phyloP scores from a whole-genome alignment of 306 rosid genomes.

The Myrica gale region DNA sequence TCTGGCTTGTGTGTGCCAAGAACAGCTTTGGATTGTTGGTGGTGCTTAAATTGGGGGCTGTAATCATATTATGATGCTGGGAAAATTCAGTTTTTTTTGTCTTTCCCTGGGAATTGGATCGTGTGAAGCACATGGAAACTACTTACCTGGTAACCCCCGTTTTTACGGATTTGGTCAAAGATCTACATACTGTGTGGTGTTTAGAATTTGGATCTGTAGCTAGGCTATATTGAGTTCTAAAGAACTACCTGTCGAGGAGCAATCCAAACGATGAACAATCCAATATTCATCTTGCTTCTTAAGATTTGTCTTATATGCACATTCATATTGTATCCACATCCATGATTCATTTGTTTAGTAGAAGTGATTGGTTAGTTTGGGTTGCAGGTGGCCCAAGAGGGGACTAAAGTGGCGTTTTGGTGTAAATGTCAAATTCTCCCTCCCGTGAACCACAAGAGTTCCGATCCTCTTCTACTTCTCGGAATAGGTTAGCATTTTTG shows the following conservation, averaged over 20 bases:
- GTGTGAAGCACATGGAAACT: background rate
- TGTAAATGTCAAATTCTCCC: conserved; percentile 83
- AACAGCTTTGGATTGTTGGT: background rate
- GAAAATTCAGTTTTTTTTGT: background rate
- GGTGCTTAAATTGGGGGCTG: background rate
- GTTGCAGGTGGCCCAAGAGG: conserved; percentile 50
- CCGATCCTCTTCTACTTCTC: conserved; percentile 40
- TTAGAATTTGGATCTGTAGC: conserved; percentile 11
- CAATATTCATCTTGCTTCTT: background rate
- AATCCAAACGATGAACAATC: background rate
- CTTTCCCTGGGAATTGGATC: background rate
- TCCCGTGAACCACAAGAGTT: conserved; percentile 43
- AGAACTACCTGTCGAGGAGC: background rate
- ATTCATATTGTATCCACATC: background rate
- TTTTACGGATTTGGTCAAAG: background rate
- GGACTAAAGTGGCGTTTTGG: conserved; percentile 34
- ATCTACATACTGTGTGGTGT: background rate
- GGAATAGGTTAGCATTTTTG: conserved; percentile 42
- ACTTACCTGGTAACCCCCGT: no score
- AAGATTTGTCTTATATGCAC: background rate
- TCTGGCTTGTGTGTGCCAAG: background rate
- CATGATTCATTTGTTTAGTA: background rate
- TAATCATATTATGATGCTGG: background rate
- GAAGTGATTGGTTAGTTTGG: conserved; percentile 17
- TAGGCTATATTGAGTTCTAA: background rate